Percentiles rank a stretch among this genome's conserved stretches.
phyloP scores from a whole-genome alignment of 495 filamentous ascomycete genomes.

The Bacidia gigantensis region DNA sequence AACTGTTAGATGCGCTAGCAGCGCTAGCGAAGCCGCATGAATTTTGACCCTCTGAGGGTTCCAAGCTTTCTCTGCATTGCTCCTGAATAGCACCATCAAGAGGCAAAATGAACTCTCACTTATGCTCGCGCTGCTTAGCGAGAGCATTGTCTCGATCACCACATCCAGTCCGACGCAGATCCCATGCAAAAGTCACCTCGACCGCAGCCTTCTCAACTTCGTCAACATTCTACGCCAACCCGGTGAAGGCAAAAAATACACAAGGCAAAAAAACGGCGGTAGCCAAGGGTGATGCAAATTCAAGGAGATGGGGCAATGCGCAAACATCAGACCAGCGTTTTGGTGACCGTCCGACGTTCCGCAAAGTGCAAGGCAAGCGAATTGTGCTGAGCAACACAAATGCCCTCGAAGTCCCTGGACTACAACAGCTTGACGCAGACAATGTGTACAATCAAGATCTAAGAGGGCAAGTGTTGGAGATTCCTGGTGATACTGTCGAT shows the following conservation, averaged over 20 bases:
- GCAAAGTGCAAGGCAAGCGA: conserved; percentile 75
- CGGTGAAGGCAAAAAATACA: conserved; percentile 22
- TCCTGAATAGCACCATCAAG: neutral
- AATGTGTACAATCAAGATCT: conserved; percentile 39
- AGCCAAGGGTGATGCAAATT: conserved; percentile 28
- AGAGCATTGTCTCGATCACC: conserved; percentile 29
- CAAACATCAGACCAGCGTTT: conserved; percentile 3
- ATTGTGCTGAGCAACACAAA: conserved; percentile 89
- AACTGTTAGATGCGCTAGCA: neutral
- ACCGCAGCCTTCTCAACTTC: conserved; percentile 28
- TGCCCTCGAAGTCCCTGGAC: conserved; percentile 57
- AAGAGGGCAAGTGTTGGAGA: conserved; percentile 49
- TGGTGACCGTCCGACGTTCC: conserved; percentile 69
- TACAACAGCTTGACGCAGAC: conserved; percentile 44
- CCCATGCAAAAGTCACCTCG: conserved; percentile 23
- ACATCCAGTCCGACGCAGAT: conserved; percentile 23
- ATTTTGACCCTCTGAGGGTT: no score
- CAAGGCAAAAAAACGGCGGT: conserved; percentile 27
- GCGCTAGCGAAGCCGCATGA: no score
- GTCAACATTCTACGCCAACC: conserved; percentile 25
- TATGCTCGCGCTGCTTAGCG: conserved; percentile 55
- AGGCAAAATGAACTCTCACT: conserved; percentile 48
- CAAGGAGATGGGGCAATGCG: neutral
- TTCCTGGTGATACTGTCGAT: conserved; percentile 61
- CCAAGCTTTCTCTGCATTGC: neutral